phyloP scores from a whole-genome alignment of 768 basidiomycete genomes.

The Naganishia vishniacii region DNA sequence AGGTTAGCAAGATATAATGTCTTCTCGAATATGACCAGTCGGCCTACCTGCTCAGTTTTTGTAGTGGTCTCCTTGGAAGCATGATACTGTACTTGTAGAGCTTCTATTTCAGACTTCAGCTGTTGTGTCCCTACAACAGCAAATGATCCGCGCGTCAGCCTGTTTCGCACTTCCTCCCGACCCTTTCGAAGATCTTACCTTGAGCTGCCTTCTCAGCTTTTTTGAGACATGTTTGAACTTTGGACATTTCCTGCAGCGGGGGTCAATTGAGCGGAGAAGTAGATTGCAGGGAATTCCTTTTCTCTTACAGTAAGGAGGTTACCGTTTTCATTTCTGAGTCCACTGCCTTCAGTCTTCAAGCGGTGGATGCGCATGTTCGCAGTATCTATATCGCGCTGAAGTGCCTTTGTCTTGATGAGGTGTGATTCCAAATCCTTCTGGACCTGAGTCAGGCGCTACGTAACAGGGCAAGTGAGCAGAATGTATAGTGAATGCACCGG shows the following conservation, averaged over 20 bases:
- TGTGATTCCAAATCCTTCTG: slow-evolving; percentile 6
- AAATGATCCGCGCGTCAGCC: background rate
- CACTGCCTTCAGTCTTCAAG: slow-evolving; percentile 5
- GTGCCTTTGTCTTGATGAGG: background rate
- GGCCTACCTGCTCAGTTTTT: slow-evolving; percentile 2
- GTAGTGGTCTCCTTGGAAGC: background rate
- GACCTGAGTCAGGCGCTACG: background rate
- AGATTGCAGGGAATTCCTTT: too few species aligned
- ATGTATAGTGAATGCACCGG: background rate
- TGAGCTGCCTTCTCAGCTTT: background rate
- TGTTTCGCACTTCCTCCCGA: background rate
- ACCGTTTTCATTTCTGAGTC: background rate
- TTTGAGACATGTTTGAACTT: background rate
- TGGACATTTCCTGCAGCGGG: background rate
- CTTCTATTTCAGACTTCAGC: background rate
- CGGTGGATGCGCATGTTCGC: slow-evolving; percentile 12
- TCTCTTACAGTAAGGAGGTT: background rate
- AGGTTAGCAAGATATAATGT: background rate
- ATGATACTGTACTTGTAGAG: background rate
- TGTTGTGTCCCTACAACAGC: background rate
- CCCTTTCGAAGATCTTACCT: background rate
- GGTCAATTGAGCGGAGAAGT: too few species aligned
- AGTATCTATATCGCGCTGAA: slow-evolving; percentile 8
- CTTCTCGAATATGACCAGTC: background rate
- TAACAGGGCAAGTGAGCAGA: background rate